phyloP scores from a whole-genome alignment of 129 eudicot genomes.

The Pittosporum tobira region DNA sequence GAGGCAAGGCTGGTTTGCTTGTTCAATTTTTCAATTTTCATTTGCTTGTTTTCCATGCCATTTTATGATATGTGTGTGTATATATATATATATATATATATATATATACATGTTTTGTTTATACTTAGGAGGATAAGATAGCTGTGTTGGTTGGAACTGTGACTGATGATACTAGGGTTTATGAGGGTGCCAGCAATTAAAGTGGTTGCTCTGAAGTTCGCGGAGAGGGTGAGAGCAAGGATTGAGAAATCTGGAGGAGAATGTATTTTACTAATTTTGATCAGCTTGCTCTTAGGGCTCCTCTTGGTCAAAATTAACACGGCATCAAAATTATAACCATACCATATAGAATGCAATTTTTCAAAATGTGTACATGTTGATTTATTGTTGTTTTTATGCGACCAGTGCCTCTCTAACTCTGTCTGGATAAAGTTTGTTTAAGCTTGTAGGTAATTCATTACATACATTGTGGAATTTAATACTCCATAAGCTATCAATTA shows the following conservation, averaged over 20 bases:
- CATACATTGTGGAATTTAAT: no score
- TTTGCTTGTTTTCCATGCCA: no score
- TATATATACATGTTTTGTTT: neutral
- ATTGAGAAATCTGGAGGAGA: conserved; percentile 33
- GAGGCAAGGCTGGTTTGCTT: conserved; percentile 29
- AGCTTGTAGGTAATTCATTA: no score
- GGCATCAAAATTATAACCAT: no score
- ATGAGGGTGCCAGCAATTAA: conserved; percentile 23
- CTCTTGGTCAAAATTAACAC: conserved; percentile 21
- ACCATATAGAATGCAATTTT: no score
- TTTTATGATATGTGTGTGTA: neutral
- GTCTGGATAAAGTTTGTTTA: no score
- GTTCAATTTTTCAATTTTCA: no score
- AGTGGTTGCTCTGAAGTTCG: conserved; percentile 28
- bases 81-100: neutral
- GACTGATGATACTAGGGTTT: conserved; percentile 20
- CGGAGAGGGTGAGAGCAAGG: conserved; percentile 23
- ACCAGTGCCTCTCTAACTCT: no score
- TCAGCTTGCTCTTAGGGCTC: conserved; percentile 21
- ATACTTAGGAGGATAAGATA: conserved; percentile 17
- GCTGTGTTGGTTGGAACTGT: conserved; percentile 18
- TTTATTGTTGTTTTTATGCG: neutral
- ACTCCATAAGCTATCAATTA: no score
- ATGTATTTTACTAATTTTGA: conserved; percentile 27
- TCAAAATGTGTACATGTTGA: neutral